A percentile compares a stretch with the other conserved stretches of the same genome.
phyloP scores from a whole-genome alignment of 2,329 filamentous ascomycete genomes.

The Fusarium sacchari region DNA sequence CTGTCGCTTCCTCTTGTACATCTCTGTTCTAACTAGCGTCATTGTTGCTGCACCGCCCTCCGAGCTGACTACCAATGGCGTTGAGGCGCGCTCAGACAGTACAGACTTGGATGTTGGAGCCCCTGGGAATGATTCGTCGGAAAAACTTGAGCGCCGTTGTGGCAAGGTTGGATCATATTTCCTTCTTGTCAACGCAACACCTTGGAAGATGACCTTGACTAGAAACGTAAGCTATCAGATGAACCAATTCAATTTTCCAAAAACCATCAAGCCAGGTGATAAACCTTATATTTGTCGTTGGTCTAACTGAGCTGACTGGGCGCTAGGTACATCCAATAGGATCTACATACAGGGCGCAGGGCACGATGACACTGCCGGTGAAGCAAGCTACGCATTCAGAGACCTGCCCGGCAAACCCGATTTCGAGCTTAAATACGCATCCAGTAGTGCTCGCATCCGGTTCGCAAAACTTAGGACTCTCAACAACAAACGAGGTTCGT shows the following conservation, averaged over 20 bases:
- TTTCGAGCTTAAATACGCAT: neutral
- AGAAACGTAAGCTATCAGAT: neutral
- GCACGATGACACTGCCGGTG: neutral
- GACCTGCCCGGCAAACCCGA: neutral
- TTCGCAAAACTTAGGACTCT: neutral
- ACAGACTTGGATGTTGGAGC: fast-evolving
- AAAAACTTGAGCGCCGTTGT: neutral
- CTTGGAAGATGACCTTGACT: neutral
- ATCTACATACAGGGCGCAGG: neutral
- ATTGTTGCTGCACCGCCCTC: neutral
- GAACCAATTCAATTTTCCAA: neutral
- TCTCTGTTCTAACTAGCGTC: neutral
- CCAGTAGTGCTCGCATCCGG: neutral
- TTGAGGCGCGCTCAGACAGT: neutral
- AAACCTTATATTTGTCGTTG: too few species aligned
- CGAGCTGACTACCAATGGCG: neutral
- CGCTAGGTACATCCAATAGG: neutral
- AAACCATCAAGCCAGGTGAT: neutral
- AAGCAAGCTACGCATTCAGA: neutral
- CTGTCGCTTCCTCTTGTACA: neutral
- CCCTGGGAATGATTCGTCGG: neutral
- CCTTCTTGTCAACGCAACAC: neutral
- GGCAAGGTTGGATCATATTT: neutral
- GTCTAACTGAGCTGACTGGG: neutral
- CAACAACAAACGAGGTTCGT: neutral